A percentile compares a stretch with the other conserved stretches of the same genome.
phyloP scores from a whole-genome alignment of 2,329 filamentous ascomycete genomes.

The Helminthosporium solani region DNA sequence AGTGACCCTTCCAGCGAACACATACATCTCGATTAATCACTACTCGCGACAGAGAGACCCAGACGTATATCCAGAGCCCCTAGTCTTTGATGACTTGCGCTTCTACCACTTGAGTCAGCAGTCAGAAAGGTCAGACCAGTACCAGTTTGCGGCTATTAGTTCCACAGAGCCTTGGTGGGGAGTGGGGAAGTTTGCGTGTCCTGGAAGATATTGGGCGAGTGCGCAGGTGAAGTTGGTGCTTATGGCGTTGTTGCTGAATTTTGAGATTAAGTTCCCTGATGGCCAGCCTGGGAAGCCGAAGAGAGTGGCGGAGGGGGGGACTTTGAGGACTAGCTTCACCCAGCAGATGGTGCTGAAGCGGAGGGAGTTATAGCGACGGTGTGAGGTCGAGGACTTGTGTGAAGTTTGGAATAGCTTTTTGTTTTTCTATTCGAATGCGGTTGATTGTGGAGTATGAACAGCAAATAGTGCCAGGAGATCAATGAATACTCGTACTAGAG shows the following conservation, averaged over 20 bases:
- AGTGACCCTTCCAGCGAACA: constrained; percentile 13
- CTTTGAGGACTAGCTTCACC: no score
- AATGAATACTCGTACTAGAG: no score
- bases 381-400: no score
- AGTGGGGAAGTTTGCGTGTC: constrained; percentile 14
- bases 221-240: constrained; percentile 20
- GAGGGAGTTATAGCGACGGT: no score
- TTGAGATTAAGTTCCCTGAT: constrained; percentile 12
- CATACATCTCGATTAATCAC: constrained; percentile 8
- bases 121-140: not conserved
- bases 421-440: no score
- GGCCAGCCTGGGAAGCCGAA: no score
- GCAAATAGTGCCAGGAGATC: no score
- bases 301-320: no score
- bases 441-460: no score
- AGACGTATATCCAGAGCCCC: constrained; percentile 2
- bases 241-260: constrained; percentile 11
- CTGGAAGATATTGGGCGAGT: constrained; percentile 20
- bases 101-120: constrained; percentile 9
- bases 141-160: not conserved
- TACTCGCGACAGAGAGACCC: constrained; percentile 8
- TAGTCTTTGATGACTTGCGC: constrained; percentile 1
- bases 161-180: constrained; percentile 10
- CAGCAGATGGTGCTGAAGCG: no score
- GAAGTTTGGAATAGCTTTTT: no score